Evolutionary conservation across 2,329 filamentous ascomycete genomes (phyloP).

Genomic region (Onygenales sp.): DNA sequence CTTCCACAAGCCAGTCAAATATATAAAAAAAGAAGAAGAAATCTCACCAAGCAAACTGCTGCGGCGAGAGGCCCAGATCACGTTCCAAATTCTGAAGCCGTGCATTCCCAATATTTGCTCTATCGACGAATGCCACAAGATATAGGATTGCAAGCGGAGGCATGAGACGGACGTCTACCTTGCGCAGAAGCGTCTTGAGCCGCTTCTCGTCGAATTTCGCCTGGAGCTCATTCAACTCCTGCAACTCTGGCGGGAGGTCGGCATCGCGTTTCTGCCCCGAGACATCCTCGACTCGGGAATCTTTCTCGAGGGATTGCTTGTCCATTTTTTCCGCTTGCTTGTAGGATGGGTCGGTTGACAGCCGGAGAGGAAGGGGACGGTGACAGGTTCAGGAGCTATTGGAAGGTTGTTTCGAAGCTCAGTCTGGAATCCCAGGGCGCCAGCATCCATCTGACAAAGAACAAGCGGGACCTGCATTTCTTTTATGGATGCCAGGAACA

Average conservation of each 20-base stretch:
- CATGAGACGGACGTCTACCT: conserved; percentile 4
- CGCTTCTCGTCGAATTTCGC: background rate
- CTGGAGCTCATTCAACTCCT: background rate
- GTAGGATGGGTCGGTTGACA: too few relatives aligned
- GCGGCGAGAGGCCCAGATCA: background rate
- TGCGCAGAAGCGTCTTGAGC: background rate
- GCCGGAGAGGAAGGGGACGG: too few relatives aligned
- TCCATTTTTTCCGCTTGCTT: background rate
- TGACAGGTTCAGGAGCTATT: too few relatives aligned
- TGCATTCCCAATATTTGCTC: background rate
- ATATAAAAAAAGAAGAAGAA: too few relatives aligned
- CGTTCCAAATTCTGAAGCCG: background rate
- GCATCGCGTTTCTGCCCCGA: background rate
- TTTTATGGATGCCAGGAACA: too few relatives aligned
- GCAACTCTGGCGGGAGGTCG: background rate
- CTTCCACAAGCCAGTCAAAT: too few relatives aligned
- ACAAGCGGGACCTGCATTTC: too few relatives aligned
- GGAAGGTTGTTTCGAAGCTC: too few relatives aligned
- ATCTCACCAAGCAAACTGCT: background rate
- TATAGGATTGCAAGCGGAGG: conserved; percentile 3
- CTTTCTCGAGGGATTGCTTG: background rate
- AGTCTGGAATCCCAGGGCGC: too few relatives aligned
- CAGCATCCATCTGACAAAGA: too few relatives aligned
- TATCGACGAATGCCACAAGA: conserved; percentile 6
- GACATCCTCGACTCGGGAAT: background rate